Evolutionary conservation across 108 stramenopile species (phyloP).

Genomic region (Pseudonitzschia multistriata): DNA sequence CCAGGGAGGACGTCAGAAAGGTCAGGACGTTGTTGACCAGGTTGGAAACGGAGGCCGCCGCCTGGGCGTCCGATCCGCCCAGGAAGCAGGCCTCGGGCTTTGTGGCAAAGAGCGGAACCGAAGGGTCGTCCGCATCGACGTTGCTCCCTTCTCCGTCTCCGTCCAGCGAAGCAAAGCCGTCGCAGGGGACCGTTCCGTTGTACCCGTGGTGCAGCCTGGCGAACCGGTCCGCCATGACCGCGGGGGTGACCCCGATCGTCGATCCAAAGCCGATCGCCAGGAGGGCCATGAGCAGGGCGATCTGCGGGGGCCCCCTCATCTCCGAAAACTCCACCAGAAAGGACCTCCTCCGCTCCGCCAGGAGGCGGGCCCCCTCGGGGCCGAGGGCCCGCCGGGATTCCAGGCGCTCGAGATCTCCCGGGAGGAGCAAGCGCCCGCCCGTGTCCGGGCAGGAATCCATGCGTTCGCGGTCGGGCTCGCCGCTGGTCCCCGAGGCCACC

Average conservation of each 20-base stretch:
- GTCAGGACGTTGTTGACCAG: slow-evolving; percentile 64
- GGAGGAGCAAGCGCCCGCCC: no score
- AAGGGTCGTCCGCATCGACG: no score
- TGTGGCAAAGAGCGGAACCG: no score
- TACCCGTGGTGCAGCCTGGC: slow-evolving; percentile 76
- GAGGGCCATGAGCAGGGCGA: slow-evolving; percentile 61
- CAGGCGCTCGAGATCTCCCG: no score
- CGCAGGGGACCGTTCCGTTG: neutral
- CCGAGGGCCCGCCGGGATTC: neutral
- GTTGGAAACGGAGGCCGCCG: slow-evolving; percentile 52
- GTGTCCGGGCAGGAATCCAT: no score
- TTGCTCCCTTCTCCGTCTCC: no score
- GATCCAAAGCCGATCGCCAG: slow-evolving; percentile 72
- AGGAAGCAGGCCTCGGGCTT: slow-evolving; percentile 62
- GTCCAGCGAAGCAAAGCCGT: neutral
- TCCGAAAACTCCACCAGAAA: slow-evolving; percentile 49
- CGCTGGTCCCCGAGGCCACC: no score
- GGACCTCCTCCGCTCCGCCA: slow-evolving; percentile 19
- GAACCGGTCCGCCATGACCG: slow-evolving; percentile 81
- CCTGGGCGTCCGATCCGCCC: slow-evolving; percentile 75
- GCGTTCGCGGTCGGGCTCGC: no score
- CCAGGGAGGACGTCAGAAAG: slow-evolving; percentile 68
- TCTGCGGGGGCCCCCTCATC: slow-evolving; percentile 67
- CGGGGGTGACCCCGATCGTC: slow-evolving; percentile 75
- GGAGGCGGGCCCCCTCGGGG: neutral